Evolutionary conservation across 1,139 yeast genomes (phyloP), one percentile per base, ranked within the genome.

Genomic region (Geotrichum aggregatum): DNA sequence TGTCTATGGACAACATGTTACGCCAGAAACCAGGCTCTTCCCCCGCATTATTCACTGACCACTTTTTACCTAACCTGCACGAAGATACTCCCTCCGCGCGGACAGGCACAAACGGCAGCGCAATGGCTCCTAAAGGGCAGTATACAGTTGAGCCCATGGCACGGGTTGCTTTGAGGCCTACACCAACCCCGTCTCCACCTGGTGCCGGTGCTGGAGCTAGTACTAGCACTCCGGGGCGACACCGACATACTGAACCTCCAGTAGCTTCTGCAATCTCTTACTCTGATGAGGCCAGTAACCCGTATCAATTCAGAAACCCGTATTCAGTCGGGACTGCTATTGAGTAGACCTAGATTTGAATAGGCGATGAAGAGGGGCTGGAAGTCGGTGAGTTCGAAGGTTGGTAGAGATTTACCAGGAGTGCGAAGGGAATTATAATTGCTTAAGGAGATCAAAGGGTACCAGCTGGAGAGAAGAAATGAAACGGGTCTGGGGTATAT

Each of bases 1-100:
- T 52, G 11, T 47, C 54, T 19, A 36, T 36, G 41, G 41, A 36
- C 22, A 14, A n/a, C 41, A 36, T 36, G 22, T n/a, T n/a, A 13
- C 19, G 36, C 36, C 36, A n/a, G 36, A 34, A 34, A 7, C 36
- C 36, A 5, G 36, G 36, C 36, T 16, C 36, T 2, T 14, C 35
- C 35, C 35, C 35, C n/a, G 16, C 35, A 31, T 19, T 36, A 10
- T 19, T 36, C 41, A 14, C 41, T 5, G 19, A 11, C 24, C 41
- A 19, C 13, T 18, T 18, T 11, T 18, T 18, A 19, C 41, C 21
- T 18, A n/a, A 36, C 41, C 16, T 36, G 21, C 21, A 36, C 7
- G 41, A 36, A 19, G 41, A 14, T 4, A 21, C 8, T 5, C 8
- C 28, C 5, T 24, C 28, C 8, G 7, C 28, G 8, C 5, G 28